phyloP scores from a whole-genome alignment of 208 protist species.

The Leishmania tarentolae region DNA sequence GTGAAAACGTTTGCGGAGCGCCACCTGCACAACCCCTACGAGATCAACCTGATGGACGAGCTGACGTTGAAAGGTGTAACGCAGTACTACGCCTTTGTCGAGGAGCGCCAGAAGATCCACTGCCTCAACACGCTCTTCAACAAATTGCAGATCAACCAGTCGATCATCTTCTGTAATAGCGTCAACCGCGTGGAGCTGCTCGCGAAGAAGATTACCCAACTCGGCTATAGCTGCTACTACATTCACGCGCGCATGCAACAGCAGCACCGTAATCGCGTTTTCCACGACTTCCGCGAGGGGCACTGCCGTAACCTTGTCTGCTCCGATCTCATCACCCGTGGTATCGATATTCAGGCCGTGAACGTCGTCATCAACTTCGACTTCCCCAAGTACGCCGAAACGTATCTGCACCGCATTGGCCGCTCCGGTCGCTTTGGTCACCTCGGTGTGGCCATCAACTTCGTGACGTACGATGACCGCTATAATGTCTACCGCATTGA shows the following conservation, averaged over 20 bases:
- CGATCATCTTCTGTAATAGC: conserved; percentile 99
- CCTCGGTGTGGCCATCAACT: conserved; percentile 99
- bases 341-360: conserved; percentile 99
- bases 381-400: conserved; percentile 98
- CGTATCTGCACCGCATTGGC: conserved; percentile 98
- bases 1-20: conserved; percentile 95
- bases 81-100: conserved; percentile 99
- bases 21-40: conserved; percentile 95
- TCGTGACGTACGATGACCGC: conserved; percentile 98
- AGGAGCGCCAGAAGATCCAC: conserved; percentile 99
- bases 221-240: conserved; percentile 99
- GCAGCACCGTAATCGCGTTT: conserved; percentile 98
- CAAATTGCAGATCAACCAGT: conserved; percentile 99
- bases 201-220: conserved; percentile 99
- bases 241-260: conserved; percentile 99
- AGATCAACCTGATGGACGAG: conserved; percentile 99
- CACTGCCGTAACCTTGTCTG: conserved; percentile 98
- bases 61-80: conserved; percentile 98
- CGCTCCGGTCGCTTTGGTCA: conserved; percentile 97
- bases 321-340: conserved; percentile 99
- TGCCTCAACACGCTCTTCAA: conserved; percentile 99
- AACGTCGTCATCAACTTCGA: conserved; percentile 99
- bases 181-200: conserved; percentile 98
- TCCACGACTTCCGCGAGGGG: conserved; percentile 99
- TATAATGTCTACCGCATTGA: conserved; percentile 97